Percentiles rank a stretch among this genome's conserved stretches.
phyloP scores from a whole-genome alignment of 495 filamentous ascomycete species.

The Beverwykella pulmonaria region DNA sequence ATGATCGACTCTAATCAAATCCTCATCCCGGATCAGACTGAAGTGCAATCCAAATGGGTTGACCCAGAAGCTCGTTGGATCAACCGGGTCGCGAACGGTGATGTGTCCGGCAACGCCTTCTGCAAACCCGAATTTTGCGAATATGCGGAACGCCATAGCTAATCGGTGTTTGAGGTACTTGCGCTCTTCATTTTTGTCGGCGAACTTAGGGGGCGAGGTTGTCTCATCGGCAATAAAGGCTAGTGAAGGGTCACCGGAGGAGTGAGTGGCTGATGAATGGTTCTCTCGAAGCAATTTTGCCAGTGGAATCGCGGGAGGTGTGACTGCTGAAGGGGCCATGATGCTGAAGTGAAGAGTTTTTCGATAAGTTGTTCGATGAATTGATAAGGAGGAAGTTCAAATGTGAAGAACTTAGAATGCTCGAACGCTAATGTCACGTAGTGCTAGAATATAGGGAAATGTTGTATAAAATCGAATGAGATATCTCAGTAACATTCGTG shows the following conservation, averaged over 20 bases:
- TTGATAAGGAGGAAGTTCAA: too few relatives aligned
- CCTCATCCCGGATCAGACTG: constrained; percentile 7
- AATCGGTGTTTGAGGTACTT: not conserved
- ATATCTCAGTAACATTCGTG: too few relatives aligned
- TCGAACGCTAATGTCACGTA: too few relatives aligned
- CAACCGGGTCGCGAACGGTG: constrained; percentile 38
- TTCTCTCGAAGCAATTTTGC: not conserved
- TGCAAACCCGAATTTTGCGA: constrained; percentile 13
- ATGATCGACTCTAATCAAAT: constrained; percentile 12
- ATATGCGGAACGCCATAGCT: constrained; percentile 16
- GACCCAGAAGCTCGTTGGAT: constrained; percentile 24
- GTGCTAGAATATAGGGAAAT: too few relatives aligned
- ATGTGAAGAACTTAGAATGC: too few relatives aligned
- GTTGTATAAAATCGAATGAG: too few relatives aligned
- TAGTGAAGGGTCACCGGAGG: not conserved
- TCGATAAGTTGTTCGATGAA: too few relatives aligned
- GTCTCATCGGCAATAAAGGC: constrained; percentile 25
- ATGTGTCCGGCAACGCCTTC: constrained; percentile 40
- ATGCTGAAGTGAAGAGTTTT: not conserved
- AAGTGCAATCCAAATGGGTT: constrained; percentile 25
- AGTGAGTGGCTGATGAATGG: constrained; percentile 1
- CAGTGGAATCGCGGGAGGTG: not conserved
- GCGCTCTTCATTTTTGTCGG: constrained; percentile 4
- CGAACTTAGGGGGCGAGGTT: constrained; percentile 8
- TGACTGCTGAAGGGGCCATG: constrained; percentile 23